These are phyloP conservation scores for Bruguiera sexangula DNA, from an alignment of 345 rosid genomes.

Conservation along the genomic window DNA sequence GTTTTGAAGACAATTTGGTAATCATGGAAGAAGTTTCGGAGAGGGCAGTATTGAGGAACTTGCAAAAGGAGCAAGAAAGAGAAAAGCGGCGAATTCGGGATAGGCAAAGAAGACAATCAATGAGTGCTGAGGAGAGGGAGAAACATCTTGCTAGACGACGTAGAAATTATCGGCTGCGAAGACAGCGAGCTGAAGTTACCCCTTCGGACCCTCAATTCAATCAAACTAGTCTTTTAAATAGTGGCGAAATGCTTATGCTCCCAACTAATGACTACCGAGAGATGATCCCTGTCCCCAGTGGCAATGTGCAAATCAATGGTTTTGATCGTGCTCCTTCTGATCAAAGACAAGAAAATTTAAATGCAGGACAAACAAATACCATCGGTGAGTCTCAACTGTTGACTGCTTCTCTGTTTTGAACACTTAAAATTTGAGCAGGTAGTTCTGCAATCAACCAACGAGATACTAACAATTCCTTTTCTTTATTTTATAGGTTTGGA, in stretches of 20 bases:
- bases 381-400: constrained; percentile 39
- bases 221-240: constrained; percentile 10
- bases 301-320: constrained; percentile 17
- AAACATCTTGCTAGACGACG: constrained; percentile 90
- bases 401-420: neutral
- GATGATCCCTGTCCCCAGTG: constrained; percentile 28
- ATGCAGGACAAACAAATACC: constrained; percentile 22
- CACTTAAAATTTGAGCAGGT: neutral
- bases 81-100: constrained; percentile 79
- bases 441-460: neutral
- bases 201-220: constrained; percentile 37
- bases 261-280: constrained; percentile 17
- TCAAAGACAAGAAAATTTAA: constrained; percentile 21
- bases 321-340: constrained; percentile 21
- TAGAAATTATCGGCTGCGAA: constrained; percentile 68
- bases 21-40: constrained; percentile 36
- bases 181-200: constrained; percentile 58
- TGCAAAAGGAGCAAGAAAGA: constrained; percentile 71
- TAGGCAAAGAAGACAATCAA: constrained; percentile 81
- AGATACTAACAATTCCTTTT: neutral
- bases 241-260: constrained; percentile 16
- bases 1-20: constrained; percentile 6
- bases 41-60: constrained; percentile 38
- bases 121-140: constrained; percentile 85
- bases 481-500: constrained; percentile 48